Evolutionary conservation across 2,329 filamentous ascomycete genomes (phyloP), one percentile per base, ranked within the genome.

Genomic region (Elsinoe ampelina): DNA sequence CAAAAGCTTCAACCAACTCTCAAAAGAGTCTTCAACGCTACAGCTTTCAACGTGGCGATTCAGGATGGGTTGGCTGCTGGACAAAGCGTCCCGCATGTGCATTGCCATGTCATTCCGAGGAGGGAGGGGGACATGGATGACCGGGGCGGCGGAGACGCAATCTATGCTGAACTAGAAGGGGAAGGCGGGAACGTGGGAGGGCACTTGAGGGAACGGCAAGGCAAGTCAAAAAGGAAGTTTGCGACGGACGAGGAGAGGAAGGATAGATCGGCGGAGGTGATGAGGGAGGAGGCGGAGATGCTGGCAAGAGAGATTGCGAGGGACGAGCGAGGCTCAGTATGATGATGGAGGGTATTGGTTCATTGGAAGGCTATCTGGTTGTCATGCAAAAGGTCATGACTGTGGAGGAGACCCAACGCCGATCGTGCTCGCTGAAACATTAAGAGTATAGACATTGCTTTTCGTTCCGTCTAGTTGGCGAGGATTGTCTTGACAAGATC

Each of bases 1-100:
- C 89, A 93, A 70, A 19, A 66, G 63, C 7, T 95, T 5, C 85
- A 91, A 64, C 80, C 79, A 47, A 90, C 95, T 75, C 79, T 96
- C 6, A 75, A 80, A 65, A 75, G 76, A 30, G 70, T 83, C 60
- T 79, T 80, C 68, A 67, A 78, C 34, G 86, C 83, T 5, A 83
- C 87, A 8, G 87, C 88, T 59, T 86, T 97, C 73, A 97, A 95
- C 68, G 84, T 98, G 51, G 91, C 92, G 0, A 80, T 98, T n/a
- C 93, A 98, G 70, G 93, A 98, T 70, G 93, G 93, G 17, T 75
- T 78, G 32, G 89, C 90, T 59, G 89, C 93, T 1, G 93, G 93
- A 0, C 93, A 98, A 79, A 95, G 89, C 58, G 92, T 98, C 43
- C 79, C 89, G 7, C 93, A 98, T 73, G 83, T 96, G 12, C 93